Evolutionary conservation across 108 stramenopile genomes (phyloP).

Genomic region (Nitzschia sp.): DNA sequence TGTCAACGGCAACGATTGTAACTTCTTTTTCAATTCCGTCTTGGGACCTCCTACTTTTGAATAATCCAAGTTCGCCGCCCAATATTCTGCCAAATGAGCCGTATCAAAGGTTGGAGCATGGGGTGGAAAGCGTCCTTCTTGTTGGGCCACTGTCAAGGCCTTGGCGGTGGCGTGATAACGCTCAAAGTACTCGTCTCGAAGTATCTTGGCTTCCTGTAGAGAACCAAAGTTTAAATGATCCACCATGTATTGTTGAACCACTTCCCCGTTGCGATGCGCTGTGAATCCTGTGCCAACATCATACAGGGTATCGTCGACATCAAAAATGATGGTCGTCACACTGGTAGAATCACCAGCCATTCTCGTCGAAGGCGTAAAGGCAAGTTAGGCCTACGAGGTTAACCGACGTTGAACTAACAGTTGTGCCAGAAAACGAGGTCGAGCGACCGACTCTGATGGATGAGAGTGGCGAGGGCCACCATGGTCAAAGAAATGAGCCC

Average conservation of each 20-base stretch:
- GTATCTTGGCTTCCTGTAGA: constrained; percentile 43
- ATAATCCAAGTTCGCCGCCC: constrained; percentile 74
- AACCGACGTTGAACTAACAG: too few species aligned
- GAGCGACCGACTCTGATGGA: too few species aligned
- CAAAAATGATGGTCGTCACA: constrained; percentile 73
- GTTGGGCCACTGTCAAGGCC: constrained; percentile 69
- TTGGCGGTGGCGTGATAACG: constrained; percentile 82
- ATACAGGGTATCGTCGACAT: constrained; percentile 87
- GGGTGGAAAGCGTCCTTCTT: constrained; percentile 71
- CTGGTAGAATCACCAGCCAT: not conserved
- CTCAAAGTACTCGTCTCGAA: constrained; percentile 76
- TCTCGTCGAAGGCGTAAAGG: too few species aligned
- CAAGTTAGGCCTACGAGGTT: too few species aligned
- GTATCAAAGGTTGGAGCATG: constrained; percentile 26
- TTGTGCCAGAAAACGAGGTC: too few species aligned
- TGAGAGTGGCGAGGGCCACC: too few species aligned
- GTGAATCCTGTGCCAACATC: constrained; percentile 82
- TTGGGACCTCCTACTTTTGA: constrained; percentile 47
- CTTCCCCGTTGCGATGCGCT: constrained; percentile 72
- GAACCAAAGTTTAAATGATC: constrained; percentile 58
- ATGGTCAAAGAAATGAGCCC: too few species aligned
- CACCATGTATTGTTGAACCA: constrained; percentile 71
- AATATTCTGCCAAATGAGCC: constrained; percentile 58
- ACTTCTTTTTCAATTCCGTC: constrained; percentile 39
- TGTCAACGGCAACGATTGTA: constrained; percentile 38